A percentile compares a stretch with the other conserved stretches of the same genome.
These are phyloP conservation scores for Thamnidium elegans DNA, from an alignment of 192 early-diverging fungal species.

Conservation along the genomic window DNA sequence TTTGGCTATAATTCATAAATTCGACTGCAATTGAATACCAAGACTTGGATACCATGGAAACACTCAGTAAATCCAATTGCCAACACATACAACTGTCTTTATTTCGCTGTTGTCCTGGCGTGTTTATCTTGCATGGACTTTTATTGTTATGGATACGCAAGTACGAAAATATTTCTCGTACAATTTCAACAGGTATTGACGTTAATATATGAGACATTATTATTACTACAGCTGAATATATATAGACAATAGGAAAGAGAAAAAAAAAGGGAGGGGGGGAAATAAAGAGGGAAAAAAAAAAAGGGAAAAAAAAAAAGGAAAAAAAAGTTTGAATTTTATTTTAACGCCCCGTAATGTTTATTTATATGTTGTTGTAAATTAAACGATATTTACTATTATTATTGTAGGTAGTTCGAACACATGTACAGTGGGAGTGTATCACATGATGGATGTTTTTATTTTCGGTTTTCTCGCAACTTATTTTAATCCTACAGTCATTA, in stretches of 20 bases:
- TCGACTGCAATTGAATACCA: not conserved
- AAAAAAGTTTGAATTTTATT: no score
- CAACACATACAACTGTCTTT: not conserved
- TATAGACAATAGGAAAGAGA: not conserved
- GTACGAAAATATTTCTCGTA: not conserved
- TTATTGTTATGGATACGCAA: not conserved
- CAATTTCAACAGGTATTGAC: not conserved
- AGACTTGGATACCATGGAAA: not conserved
- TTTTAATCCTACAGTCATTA: no score
- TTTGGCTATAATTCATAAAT: not conserved
- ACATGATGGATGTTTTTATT: no score
- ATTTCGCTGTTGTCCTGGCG: not conserved
- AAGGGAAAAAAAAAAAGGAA: not conserved
- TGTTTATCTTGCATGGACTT: no score
- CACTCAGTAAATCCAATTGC: not conserved
- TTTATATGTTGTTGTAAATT: no score
- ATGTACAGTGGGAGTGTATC: no score
- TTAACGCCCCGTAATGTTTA: not conserved
- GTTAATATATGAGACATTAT: not conserved
- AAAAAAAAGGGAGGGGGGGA: not conserved
- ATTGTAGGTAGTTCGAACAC: no score
- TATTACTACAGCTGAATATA: not conserved
- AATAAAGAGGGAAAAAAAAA: not conserved
- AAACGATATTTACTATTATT: no score
- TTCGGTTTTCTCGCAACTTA: no score